Evolutionary conservation across 805 yeast species (phyloP), one percentile per base, ranked within the genome.

Genomic region (Wickerhamomyces alni): DNA sequence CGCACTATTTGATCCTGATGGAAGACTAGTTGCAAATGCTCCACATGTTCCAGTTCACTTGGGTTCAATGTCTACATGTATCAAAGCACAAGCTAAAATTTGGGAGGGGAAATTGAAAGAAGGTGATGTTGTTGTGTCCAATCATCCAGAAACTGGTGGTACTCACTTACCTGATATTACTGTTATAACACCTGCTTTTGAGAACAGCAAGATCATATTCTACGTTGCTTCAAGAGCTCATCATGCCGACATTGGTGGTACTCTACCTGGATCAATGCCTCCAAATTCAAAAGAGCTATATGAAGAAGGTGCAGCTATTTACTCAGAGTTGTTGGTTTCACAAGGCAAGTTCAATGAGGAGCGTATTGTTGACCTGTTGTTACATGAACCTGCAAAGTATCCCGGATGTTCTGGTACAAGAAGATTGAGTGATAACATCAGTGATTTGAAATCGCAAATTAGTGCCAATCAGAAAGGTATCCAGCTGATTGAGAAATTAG

Each of bases 181-280:
- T 0, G 94, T 89, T 11, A 80, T 91, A 33, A 85, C 96, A 0
- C 98, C 98, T 0, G 88, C 89, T 2, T 83, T 87, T 55, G 67
- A 75, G n/a, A 68, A 69, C 19, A 69, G 65, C 17, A 59, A 66
- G 38, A 71, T 87, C 27, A 75, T 87, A 21, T 89, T 89, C 58
- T 89, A 87, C 69, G 88, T 87, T 12, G 98, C 97, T 1, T 82
- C 95, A 0, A 71, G 98, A 47, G 97, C 96, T 2, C 98, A 89
- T 62, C 98, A 91, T 63, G 89, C 96, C 6, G 98, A 89, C 61
- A 89, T 91, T 54, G 97, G 98, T 15, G 94, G 95, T 12, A 76
- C 82, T 42, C 63, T 87, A 27, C 95, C 97, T 1, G 97, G 97
- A 1, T 83, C 95, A 0, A 87, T 89, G 88, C 96, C 97, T 13